Base-by-base conservation (phyloP, 352 stramenopile species). In the Aphanomyces astaci region DNA sequence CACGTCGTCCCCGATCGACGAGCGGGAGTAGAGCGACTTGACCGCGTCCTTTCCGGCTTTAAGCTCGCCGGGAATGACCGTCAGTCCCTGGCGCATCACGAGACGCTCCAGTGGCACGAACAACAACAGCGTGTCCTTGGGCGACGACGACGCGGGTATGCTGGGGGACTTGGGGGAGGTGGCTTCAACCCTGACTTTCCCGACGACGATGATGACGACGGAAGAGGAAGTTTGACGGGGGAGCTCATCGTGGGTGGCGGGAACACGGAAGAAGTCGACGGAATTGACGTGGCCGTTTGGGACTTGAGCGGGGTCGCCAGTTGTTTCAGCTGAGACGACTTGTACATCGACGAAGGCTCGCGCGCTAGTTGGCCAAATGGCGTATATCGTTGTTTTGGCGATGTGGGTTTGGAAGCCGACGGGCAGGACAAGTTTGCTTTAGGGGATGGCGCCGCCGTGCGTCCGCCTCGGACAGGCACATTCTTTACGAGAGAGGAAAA, bases 1-100 rank as follows among this genome's bases (percentile, higher is more conserved):
- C 22, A 84, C 67, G 13, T 81, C 43, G 64, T 94, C 84, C 2
- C 75, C 78, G 3, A 78, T 73, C n/a, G 79, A 80, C n/a, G 87
- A 78, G 30, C 94, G 87, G 25, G 80, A 78, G 68, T 93, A 94
- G 43, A 95, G 43, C 17, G 75, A 81, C 70, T 95, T 94, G 28
- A 95, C 57, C 10, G 84, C 82, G 32, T 94, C 84, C 15, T 87
- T 78, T 24, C 87, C 85, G 54, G 89, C 77, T 22, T 71, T 73
- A 40, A 87, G 92, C 0, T 72, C 69, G 4, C 66, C 65, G 49
- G 84, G 73, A 10, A 76, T 71, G 15, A 93, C 79, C 28, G 91
- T 80, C 48, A 90, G 80, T 40, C 81, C 79, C 19, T 74, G 28
- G 2, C 79, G 74, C 0, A 68, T 25, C 24, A 71, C 19, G 3